Evolutionary conservation across 306 rosid genomes (phyloP), one percentile per base, ranked within the genome.

Genomic region (Mimosa bimucronata): DNA sequence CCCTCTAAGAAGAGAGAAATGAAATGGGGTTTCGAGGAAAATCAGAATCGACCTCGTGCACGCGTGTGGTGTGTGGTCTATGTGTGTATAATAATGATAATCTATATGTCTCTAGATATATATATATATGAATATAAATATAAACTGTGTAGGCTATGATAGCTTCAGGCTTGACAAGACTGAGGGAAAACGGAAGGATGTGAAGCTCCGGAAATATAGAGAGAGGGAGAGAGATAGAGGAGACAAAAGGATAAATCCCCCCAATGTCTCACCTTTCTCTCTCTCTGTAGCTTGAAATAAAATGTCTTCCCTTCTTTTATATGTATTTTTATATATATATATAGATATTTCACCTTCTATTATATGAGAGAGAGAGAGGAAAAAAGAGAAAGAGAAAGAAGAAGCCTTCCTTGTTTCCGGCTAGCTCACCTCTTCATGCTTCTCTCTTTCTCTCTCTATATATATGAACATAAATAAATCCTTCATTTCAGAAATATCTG

Each of bases 221-320:
- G 73, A 40, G 50, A 78, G 73, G 84, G 71, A 77, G 88, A 80
- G 88, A 86, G 90, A 89, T 79, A 82, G 87, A 81, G 86, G 84
- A 92, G 90, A 90, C 89, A 86, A 81, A 75, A 77, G 88, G 87
- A 81, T 81, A 46, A 82, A 85, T 69, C 83, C 84, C 84, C 84
- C 83, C 88, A 78, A 86, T 86, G 92, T 87, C 66, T 60, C 66
- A 26, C 94, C 86, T 88, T 79, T 57, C 84, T 85, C 65, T 87
- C 91, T 83, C 86, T 79, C 86, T 69, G 72, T 69, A 53, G 55
- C 25, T n/a, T 13, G 15, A 52, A 34, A 75, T 57, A 10, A 64
- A 71, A 42, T 61, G 67, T 61, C 67, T 28, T 61, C 34, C n/a
- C 29, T 61, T 28, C 1, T 6, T 58, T 2, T 48, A 4, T 48